These are phyloP conservation scores for Lithospermum erythrorhizon DNA, from an alignment of 257 asterid species.

Conservation along the genomic window DNA sequence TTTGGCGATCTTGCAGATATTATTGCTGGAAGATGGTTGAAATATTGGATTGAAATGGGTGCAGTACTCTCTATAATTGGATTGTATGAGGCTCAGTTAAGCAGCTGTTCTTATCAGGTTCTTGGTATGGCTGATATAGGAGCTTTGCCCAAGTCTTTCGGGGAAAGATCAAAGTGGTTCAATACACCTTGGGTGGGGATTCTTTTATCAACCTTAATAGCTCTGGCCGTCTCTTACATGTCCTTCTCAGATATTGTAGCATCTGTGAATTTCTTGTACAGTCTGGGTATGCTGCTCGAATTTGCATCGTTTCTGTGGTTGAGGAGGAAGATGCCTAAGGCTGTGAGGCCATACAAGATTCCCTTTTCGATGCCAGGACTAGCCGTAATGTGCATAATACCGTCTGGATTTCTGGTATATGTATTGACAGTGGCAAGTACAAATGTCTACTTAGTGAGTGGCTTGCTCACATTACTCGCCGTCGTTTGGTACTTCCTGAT, in stretches of 20 bases:
- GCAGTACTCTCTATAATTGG: slow-evolving; percentile 47
- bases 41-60: slow-evolving; percentile 51
- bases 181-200: slow-evolving; percentile 65
- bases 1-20: slow-evolving; percentile 34
- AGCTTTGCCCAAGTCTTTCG: slow-evolving; percentile 29
- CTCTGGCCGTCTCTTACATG: slow-evolving; percentile 35
- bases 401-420: slow-evolving; percentile 42
- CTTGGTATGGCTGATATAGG: slow-evolving; percentile 56
- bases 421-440: slow-evolving; percentile 43
- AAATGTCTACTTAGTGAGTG: slow-evolving; percentile 43
- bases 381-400: slow-evolving; percentile 44
- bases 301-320: slow-evolving; percentile 46
- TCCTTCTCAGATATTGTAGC: slow-evolving; percentile 28
- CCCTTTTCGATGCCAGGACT: slow-evolving; percentile 32
- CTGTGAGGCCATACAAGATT: slow-evolving; percentile 41
- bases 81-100: slow-evolving; percentile 45
- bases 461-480: neutral
- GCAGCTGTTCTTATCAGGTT: slow-evolving; percentile 46
- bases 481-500: slow-evolving; percentile 2
- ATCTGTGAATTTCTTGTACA: slow-evolving; percentile 49
- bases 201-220: slow-evolving; percentile 27
- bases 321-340: slow-evolving; percentile 27
- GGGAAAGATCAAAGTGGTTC: slow-evolving; percentile 36
- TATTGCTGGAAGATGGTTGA: slow-evolving; percentile 52
- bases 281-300: slow-evolving; percentile 59